Conservation (phyloP, 306 rosid species). For the Quercus gilva region DNA sequence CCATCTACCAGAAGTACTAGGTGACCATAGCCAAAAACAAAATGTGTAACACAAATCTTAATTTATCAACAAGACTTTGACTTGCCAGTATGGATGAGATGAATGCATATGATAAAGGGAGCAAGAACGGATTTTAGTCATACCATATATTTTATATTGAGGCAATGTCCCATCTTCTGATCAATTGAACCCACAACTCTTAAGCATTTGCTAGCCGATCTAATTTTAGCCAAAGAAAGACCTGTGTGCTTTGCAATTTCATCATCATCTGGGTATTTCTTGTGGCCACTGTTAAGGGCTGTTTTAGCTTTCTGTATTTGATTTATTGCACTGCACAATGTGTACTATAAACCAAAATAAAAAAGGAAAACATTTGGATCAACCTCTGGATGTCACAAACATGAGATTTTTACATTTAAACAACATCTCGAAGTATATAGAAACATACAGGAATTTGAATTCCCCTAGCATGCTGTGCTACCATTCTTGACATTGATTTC, state of each 20-base stretch:
- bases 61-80: not conserved
- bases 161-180: slow-evolving; percentile 61
- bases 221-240: slow-evolving; percentile 76
- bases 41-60: not conserved
- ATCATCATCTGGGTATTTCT: slow-evolving; percentile 51
- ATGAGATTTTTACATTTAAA: slow-evolving; percentile 25
- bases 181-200: slow-evolving; percentile 75
- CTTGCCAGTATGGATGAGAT: not conserved
- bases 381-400: slow-evolving; percentile 22
- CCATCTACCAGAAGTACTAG: not conserved
- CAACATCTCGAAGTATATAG: slow-evolving; percentile 21
- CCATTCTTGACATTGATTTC: slow-evolving; percentile 75
- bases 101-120: not conserved
- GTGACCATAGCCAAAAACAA: not conserved
- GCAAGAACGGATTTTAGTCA: slow-evolving; percentile 11
- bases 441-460: slow-evolving; percentile 70
- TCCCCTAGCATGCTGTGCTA: slow-evolving; percentile 63
- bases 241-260: slow-evolving; percentile 79
- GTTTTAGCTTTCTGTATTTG: slow-evolving; percentile 77
- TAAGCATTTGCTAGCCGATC: slow-evolving; percentile 66
- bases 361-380: slow-evolving; percentile 33
- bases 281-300: slow-evolving; percentile 33
- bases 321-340: slow-evolving; percentile 63
- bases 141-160: slow-evolving; percentile 59
- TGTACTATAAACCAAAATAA: slow-evolving; percentile 46